Base-by-base conservation (phyloP, 805 yeast species). In the Barnettozyma siamensis region DNA sequence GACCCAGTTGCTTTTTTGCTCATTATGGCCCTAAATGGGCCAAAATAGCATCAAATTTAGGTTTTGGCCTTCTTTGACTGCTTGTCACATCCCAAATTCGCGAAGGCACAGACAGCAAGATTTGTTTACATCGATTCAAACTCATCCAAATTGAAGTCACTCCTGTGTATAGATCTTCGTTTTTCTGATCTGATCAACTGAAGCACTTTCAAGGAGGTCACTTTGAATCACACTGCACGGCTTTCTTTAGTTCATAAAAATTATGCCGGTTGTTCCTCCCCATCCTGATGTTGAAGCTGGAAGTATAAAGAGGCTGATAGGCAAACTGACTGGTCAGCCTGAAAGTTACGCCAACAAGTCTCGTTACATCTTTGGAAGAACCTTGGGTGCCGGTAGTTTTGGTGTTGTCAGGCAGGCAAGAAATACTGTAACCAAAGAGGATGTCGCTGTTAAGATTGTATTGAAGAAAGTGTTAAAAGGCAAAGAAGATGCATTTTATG, bases 361-460 rank as follows among this genome's bases (percentile, higher is more conserved):
- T 36, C 70, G 75, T 45, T 89, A 87, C 55, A 75, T 80, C 8
- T 86, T 88, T 59, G 91, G 89, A 11, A 77, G 76, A 45, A 87
- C 96, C 0, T 65, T 89, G 11, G 98, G 98, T 9, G 97, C 97
- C 0, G 98, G 99, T 5, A 78, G 95, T 1, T 93, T 88, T 63
- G 98, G 99, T 31, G 82, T 91, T 2, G 98, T 91, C 4, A 73
- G 95, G 51, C 74, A 76, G 48, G 98, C 96, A 2, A 67, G 76
- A 30, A 57, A 63, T 39, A 54, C 65, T 27, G 58, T 63, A 9
- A 73, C 76, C 2, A 63, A 65, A 32, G 88, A 87, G 52, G 79
- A 83, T 44, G 95, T 88, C 13, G 98, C 98, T 0, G 76, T 91
- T 48, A 91, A 91, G 66, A 88, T 91, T 55, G 81, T 91, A 29